These are phyloP conservation scores for Erysiphe neolycopersici DNA, from an alignment of 2,329 filamentous ascomycete genomes.

Conservation along the genomic window DNA sequence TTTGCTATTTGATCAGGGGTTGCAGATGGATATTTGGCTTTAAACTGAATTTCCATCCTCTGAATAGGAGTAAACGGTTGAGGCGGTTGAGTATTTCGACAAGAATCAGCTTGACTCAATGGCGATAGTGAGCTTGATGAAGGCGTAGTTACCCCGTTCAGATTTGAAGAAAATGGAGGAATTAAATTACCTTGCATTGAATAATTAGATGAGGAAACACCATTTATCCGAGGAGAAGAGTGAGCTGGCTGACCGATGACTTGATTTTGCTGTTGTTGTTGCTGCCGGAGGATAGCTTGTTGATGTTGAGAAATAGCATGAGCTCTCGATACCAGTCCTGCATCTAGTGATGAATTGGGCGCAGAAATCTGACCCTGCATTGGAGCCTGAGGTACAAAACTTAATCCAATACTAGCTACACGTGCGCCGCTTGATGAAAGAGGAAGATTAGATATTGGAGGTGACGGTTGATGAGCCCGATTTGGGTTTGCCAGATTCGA, in stretches of 20 bases:
- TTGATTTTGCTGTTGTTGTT: slow-evolving; percentile 7
- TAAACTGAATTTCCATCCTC: slow-evolving; percentile 7
- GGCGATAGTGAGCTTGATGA: slow-evolving; percentile 6
- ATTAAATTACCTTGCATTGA: slow-evolving; percentile 19
- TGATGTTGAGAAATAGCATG: slow-evolving; percentile 37
- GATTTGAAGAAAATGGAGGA: slow-evolving; percentile 22
- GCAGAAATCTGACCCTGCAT: slow-evolving; percentile 33
- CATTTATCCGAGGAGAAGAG: slow-evolving; percentile 17
- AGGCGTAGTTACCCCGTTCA: slow-evolving; percentile 21
- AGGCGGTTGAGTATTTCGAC: slow-evolving; percentile 7
- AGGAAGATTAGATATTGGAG: slow-evolving; percentile 10
- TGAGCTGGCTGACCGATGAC: slow-evolving; percentile 11
- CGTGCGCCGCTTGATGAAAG: slow-evolving; percentile 10
- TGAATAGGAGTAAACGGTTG: slow-evolving; percentile 3
- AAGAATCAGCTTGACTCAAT: slow-evolving; percentile 9
- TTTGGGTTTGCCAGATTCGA: slow-evolving; percentile 7
- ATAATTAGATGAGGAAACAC: slow-evolving; percentile 10
- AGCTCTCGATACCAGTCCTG: slow-evolving; percentile 32
- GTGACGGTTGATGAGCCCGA: slow-evolving; percentile 8
- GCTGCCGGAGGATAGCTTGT: slow-evolving; percentile 9
- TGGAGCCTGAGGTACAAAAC: slow-evolving; percentile 40
- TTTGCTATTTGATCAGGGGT: slow-evolving; percentile 25
- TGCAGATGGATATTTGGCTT: slow-evolving; percentile 13
- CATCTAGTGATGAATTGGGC: slow-evolving; percentile 21
- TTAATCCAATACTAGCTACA: slow-evolving; percentile 25